These are phyloP conservation scores for Brachypodium distachyon DNA, from an alignment of 202 grass and related monocot species.

Conservation along the genomic window DNA sequence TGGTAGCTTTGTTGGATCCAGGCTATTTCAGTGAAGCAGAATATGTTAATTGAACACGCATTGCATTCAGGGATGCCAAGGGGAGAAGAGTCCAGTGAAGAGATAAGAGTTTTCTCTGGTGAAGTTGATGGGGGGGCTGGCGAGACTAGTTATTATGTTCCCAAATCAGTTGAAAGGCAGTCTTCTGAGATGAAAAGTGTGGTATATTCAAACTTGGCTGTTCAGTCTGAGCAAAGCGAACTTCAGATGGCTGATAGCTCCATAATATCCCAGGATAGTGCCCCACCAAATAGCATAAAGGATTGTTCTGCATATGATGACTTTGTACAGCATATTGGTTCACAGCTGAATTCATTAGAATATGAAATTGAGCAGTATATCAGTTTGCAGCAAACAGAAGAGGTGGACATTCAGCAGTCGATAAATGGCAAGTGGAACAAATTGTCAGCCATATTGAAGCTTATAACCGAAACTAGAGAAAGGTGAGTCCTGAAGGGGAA, in stretches of 20 bases:
- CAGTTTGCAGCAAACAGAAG: constrained; percentile 19
- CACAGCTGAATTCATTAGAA: constrained; percentile 48
- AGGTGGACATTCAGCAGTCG: constrained; percentile 20
- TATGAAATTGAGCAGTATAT: constrained; percentile 58
- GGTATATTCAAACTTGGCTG: neutral
- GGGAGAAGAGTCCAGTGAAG: constrained; percentile 2
- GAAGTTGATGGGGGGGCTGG: constrained; percentile 23
- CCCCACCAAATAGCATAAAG: constrained; percentile 3
- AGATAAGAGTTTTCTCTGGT: constrained; percentile 38
- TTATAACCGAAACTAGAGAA: constrained; percentile 74
- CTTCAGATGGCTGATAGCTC: constrained; percentile 6
- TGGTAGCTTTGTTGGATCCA: constrained; percentile 25
- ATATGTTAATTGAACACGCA: constrained; percentile 65
- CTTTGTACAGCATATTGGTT: constrained; percentile 59
- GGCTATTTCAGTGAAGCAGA: constrained; percentile 88
- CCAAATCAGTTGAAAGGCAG: neutral
- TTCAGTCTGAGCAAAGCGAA: constrained; percentile 1
- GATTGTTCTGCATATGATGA: constrained; percentile 24
- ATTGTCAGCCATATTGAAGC: constrained; percentile 54
- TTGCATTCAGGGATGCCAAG: constrained; percentile 21
- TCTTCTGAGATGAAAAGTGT: neutral
- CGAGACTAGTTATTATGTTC: neutral
- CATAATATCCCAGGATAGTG: constrained; percentile 3
- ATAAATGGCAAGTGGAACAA: constrained; percentile 26
- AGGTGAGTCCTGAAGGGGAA: constrained; percentile 43